A percentile compares a stretch with the other conserved stretches of the same genome.
These are phyloP conservation scores for Mycogone perniciosa DNA, from an alignment of 2,329 filamentous ascomycete genomes.

Conservation along the genomic window DNA sequence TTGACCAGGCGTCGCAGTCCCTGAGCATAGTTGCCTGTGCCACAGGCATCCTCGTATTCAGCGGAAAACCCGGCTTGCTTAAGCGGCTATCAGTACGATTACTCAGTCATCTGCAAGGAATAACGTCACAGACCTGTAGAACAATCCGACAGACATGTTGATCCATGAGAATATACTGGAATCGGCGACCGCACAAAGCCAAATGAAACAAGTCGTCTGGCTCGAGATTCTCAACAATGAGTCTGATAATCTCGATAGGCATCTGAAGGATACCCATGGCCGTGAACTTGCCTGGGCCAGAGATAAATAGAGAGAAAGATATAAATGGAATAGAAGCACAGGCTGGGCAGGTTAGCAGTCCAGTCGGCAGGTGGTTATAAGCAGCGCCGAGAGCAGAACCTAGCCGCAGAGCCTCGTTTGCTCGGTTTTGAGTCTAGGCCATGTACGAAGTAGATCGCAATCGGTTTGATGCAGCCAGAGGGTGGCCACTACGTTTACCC, in stretches of 20 bases:
- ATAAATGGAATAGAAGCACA: not conserved
- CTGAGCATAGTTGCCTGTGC: constrained; percentile 16
- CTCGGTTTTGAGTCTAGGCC: no score
- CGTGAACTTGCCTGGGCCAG: not conserved
- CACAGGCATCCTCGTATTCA: constrained; percentile 18
- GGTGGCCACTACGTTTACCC: no score
- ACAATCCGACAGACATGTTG: constrained; percentile 51
- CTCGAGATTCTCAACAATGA: constrained; percentile 48
- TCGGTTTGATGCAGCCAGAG: no score
- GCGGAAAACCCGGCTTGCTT: constrained; percentile 18
- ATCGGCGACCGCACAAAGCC: constrained; percentile 43
- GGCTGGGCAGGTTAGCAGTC: no score
- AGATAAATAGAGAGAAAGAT: not conserved
- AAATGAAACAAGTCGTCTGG: constrained; percentile 54
- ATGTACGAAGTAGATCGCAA: no score
- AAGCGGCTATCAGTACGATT: not conserved
- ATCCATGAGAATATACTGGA: constrained; percentile 46
- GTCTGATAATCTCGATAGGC: constrained; percentile 59
- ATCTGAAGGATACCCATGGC: constrained; percentile 33
- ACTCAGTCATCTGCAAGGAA: not conserved
- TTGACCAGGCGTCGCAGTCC: constrained; percentile 53
- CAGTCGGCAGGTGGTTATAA: no score
- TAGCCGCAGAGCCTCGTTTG: no score
- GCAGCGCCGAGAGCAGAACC: no score
- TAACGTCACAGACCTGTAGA: constrained; percentile 44